Conservation (phyloP, 192 early-diverging fungal genomes). For the Entomortierella parvispora region DNA sequence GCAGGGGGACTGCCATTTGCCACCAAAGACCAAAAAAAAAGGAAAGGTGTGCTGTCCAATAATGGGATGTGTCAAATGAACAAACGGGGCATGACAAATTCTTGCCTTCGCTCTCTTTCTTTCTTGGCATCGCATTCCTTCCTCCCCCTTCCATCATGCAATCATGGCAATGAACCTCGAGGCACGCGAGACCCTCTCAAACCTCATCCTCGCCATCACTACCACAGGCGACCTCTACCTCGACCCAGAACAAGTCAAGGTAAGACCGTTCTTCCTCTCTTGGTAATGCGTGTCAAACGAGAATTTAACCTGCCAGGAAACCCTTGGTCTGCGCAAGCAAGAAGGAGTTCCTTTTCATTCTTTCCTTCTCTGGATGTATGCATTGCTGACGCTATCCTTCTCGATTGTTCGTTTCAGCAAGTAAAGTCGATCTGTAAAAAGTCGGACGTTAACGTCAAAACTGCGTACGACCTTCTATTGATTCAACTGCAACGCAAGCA, state of each 20-base stretch:
- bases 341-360: not conserved
- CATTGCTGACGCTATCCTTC: not conserved
- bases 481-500: constrained; percentile 61
- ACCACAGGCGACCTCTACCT: constrained; percentile 49
- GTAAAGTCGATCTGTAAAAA: constrained; percentile 60
- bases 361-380: not conserved
- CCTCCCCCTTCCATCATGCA: constrained; percentile 10
- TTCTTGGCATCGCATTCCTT: not conserved
- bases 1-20: not conserved
- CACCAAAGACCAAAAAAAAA: no score
- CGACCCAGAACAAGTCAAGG: constrained; percentile 41
- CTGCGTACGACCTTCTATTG: constrained; percentile 52
- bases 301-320: not conserved
- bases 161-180: constrained; percentile 30
- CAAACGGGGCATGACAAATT: not conserved
- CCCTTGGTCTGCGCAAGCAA: not conserved
- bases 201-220: constrained; percentile 26
- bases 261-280: not conserved
- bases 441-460: constrained; percentile 50
- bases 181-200: constrained; percentile 28
- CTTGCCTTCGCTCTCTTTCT: not conserved
- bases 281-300: no score
- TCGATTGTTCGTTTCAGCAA: constrained; percentile 22
- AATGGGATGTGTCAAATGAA: not conserved
- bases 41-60: no score